Base-by-base conservation (phyloP, 257 asterid genomes). In the Orobanche coerulescens region DNA sequence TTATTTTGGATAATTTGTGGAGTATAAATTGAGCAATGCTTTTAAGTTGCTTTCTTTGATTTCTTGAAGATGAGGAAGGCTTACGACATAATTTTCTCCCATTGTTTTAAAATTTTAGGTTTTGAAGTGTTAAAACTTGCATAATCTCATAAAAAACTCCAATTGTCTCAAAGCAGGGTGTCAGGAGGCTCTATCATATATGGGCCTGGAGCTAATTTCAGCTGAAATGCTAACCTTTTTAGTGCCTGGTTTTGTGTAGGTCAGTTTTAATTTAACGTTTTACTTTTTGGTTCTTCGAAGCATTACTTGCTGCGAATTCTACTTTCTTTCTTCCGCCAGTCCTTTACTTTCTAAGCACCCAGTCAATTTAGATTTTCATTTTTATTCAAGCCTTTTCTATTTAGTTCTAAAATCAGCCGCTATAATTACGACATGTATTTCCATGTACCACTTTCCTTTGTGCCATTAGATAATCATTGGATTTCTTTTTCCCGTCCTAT, bases 151-250 rank as follows among this genome's bases (percentile, higher is more conserved):
- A 76, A 76, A 71, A 64, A 75, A 79, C 78, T 82, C 67, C 87
- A 84, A 76, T 84, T 90, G 95, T 85, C 88, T 87, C 90, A 80
- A 84, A 90, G 85, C 96, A 87, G 97, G 97, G 92, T 77, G 78
- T 78, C 77, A 53, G 87, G 88, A 79, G 90, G 93, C 90, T 84
- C 93, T 76, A 73, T 78, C 84, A 78, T 87, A 76, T 84, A 79
- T 72, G 85, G 87, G 85, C 93, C 94, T 78, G 94, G 95, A 84
- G 90, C 84, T 75, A 73, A 80, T 79, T 69, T 78, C 93, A 69
- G 94, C 95, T 66, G 95, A 87, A 78, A 78, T 84, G 94, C 83
- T 85, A 75, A 81, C 86, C 78, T 84, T 80, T 79, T 90, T 84
- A 81, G 79, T 78, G 82, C 91, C 79, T 75, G 94, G 88, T 81